Evolutionary conservation across 768 basidiomycete species (phyloP), one percentile per base, ranked within the genome.

Genomic region (Hericium erinaceus): DNA sequence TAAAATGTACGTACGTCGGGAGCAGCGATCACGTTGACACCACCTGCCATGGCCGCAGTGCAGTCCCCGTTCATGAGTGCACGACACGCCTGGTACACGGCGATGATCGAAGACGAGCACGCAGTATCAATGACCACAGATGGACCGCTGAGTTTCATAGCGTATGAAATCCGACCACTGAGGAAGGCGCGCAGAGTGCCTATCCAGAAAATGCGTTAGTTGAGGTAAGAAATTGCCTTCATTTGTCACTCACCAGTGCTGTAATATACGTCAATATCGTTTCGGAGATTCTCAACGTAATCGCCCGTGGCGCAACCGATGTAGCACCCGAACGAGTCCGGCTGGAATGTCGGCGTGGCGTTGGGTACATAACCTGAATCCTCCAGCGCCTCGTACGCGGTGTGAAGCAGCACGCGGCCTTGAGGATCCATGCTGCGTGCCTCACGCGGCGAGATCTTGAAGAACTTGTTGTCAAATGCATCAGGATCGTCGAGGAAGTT

Each of bases 401-500:
- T 75, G 40, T 84, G 85, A 15, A 89, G 74, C 4, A 89, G 71
- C 38, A 89, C 62, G 4, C 87, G 78, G 60, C 88, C 86, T 61
- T 89, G 87, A 7, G 88, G 87, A 64, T 89, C 85, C 85, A 89
- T 89, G 66, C 74, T 80, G 59, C 72, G 80, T 13, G 88, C 87
- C 68, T 89, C 87, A 5, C 87, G 79, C 2, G 88, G 87, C 41
- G 82, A 85, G 48, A 87, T 79, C 44, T 78, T 81, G 74, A 89
- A 90, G 65, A 87, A 87, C 66, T 70, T 73, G 65, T 86, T 74
- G 66, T 90, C 88, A 63, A 89, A 89, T 52, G 74, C 73, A 60
- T 80, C 81, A 28, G 75, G 71, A 44, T 76, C 74, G 18, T 75
- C 68, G 53, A 89, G 66, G 65, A 89, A 90, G 66, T 89, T 87